Percentiles rank a stretch among this genome's conserved stretches.
Evolutionary conservation across 345 rosid genomes (phyloP).

Genomic region (Murraya koenigii): DNA sequence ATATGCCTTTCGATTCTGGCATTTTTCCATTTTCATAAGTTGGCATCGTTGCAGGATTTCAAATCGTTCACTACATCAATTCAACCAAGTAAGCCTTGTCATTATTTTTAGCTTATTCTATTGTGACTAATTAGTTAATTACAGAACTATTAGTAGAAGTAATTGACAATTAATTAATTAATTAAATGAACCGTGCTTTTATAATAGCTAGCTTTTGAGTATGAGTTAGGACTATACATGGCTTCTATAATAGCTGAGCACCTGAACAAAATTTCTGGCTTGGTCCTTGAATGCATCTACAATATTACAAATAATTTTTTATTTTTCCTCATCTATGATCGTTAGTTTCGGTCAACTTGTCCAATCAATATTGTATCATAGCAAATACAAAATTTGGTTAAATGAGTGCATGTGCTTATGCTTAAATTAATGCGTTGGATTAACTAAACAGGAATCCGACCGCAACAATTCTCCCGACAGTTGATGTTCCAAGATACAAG

Average conservation of each 20-base stretch:
- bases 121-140: background rate
- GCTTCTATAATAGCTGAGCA: too few species aligned
- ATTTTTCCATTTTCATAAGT: constrained; percentile 58
- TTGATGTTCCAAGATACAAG: constrained; percentile 30
- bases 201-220: too few species aligned
- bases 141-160: too few species aligned
- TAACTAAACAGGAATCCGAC: constrained; percentile 42
- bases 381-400: too few species aligned
- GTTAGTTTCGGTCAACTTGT: too few species aligned
- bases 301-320: too few species aligned
- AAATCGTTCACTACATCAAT: constrained; percentile 52
- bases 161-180: background rate
- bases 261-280: too few species aligned
- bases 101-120: background rate
- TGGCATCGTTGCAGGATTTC: constrained; percentile 36
- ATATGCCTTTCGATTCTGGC: constrained; percentile 59
- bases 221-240: too few species aligned
- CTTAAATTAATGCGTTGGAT: background rate
- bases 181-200: too few species aligned
- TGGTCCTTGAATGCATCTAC: too few species aligned
- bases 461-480: constrained; percentile 53
- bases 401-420: background rate
- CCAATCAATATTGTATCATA: too few species aligned
- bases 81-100: constrained; percentile 48
- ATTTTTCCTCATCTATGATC: too few species aligned